phyloP scores from a whole-genome alignment of 176 grass and related monocot genomes.

The Phyllostachys edulis region DNA sequence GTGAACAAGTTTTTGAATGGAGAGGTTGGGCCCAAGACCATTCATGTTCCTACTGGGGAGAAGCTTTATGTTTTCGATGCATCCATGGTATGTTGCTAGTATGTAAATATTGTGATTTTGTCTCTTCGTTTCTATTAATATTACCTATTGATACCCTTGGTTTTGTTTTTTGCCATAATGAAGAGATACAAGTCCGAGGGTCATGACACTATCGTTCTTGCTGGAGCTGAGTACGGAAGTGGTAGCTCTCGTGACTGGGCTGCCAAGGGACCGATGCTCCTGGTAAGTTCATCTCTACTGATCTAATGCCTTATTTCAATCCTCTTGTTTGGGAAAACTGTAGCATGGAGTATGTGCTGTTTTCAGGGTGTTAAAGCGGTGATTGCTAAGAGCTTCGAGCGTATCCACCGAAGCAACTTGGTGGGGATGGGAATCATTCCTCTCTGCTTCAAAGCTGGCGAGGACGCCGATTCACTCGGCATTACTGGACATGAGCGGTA shows the following conservation, averaged over 20 bases:
- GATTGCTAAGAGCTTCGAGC: conserved; percentile 96
- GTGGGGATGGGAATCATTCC: conserved; percentile 98
- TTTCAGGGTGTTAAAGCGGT: conserved; percentile 95
- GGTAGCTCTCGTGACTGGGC: conserved; percentile 99
- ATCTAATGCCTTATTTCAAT: not conserved
- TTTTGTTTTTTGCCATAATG: not conserved
- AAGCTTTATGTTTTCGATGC: conserved; percentile 89
- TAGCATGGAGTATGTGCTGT: not conserved
- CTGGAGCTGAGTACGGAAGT: conserved; percentile 95
- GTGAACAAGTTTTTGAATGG: conserved; percentile 88
- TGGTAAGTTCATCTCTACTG: conserved; percentile 47
- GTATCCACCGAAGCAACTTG: conserved; percentile 96
- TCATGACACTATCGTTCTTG: conserved; percentile 74
- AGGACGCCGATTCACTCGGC: conserved; percentile 84
- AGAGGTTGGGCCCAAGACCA: conserved; percentile 80
- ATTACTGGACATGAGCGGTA: conserved; percentile 88
- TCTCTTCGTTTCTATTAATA: too few species aligned
- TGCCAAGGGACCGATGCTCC: conserved; percentile 93
- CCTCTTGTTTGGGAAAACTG: not conserved
- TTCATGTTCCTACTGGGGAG: conserved; percentile 84
- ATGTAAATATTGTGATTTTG: not conserved
- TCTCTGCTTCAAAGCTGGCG: conserved; percentile 79
- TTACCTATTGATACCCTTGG: too few species aligned
- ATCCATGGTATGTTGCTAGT: conserved; percentile 55
- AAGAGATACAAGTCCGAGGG: conserved; percentile 91